Evolutionary conservation across 2,329 filamentous ascomycete species (phyloP), one percentile per base, ranked within the genome.

Genomic region (Trichoderma afroharzianum): DNA sequence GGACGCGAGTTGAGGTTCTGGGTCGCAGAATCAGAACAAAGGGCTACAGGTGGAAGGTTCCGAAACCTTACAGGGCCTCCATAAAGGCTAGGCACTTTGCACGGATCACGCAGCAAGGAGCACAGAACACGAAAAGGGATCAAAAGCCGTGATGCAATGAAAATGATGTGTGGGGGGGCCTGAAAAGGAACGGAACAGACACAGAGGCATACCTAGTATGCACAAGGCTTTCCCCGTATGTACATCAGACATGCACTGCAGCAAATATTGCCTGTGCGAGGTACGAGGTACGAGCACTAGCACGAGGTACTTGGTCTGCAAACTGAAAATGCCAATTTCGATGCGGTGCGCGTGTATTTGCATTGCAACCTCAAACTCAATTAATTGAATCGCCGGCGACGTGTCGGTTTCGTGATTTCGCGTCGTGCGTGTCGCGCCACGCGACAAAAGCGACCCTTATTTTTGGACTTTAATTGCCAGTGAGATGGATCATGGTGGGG

Each of bases 401-500:
- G 83, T 84, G 83, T 84, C 81, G 67, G 77, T 83, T 84, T 84
- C 83, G 83, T 81, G 82, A 77, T 77, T 76, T 80, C 82, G 81
- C 80, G 81, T 78, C 72, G 61, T 71, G 74, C 79, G 79, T 79
- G 79, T 78, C 74, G 73, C 74, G 73, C 74, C 71, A 28, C 71
- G 64, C 74, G 74, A 28, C 71, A 47, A 15, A 15, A 59, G 39
- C 14, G 53, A 30, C 28, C 53, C 47, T 43, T 63, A 55, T 68
- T 68, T 43, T 39, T 7, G 4, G 21, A n/a, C 24, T 32, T 59
- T 39, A 61, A 32, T 58, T 58, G 61, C 39, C 55, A 33, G 21
- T 58, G 68, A 47, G 59, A 64, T 59, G 39, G 18, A n/a, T 58
- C 57, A 18, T 69, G 57, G 67, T 69, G 67, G 67, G 67, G 67